Conservation (phyloP, 2,329 filamentous ascomycete species). For the Colletotrichum gigasporum region DNA sequence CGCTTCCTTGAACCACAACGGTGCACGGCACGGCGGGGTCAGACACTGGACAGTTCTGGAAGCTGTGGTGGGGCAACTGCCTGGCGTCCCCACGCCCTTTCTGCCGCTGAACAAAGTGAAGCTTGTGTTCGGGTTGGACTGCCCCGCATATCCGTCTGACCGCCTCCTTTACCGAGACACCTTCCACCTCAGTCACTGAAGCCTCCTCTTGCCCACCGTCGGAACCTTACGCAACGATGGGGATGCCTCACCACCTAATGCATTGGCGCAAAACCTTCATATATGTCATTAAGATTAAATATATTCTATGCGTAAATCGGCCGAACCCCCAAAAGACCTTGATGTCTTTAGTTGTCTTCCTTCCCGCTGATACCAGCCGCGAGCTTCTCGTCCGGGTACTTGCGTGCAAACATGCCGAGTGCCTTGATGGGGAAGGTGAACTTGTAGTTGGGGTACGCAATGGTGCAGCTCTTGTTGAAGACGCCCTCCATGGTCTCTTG, state of each 20-base stretch:
- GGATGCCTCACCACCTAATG: too few relatives aligned
- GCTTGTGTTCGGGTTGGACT: too few relatives aligned
- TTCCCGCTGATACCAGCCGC: conserved; percentile 28
- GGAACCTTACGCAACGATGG: too few relatives aligned
- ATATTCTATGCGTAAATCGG: neutral
- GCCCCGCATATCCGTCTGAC: neutral
- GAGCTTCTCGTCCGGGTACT: conserved; percentile 73
- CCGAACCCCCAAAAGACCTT: neutral
- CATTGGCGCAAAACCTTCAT: neutral
- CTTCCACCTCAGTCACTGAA: neutral
- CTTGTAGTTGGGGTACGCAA: conserved; percentile 99
- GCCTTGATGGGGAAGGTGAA: conserved; percentile 96
- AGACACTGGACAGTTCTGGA: conserved; percentile 41
- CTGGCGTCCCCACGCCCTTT: neutral
- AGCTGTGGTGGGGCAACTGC: conserved; percentile 41
- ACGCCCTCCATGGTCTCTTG: conserved; percentile 98
- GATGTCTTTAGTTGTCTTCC: neutral
- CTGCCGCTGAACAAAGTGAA: conserved; percentile 1
- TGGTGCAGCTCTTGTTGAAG: conserved; percentile 99
- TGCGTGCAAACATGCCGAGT: conserved; percentile 84
- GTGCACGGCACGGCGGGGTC: conserved; percentile 8
- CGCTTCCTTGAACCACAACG: too few relatives aligned
- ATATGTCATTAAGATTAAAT: conserved; percentile 13
- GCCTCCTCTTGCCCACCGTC: too few relatives aligned
- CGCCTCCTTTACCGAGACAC: neutral